Evolutionary conservation across 2,329 filamentous ascomycete genomes (phyloP), one percentile per base, ranked within the genome.

Genomic region (Elsinoe necatrix): DNA sequence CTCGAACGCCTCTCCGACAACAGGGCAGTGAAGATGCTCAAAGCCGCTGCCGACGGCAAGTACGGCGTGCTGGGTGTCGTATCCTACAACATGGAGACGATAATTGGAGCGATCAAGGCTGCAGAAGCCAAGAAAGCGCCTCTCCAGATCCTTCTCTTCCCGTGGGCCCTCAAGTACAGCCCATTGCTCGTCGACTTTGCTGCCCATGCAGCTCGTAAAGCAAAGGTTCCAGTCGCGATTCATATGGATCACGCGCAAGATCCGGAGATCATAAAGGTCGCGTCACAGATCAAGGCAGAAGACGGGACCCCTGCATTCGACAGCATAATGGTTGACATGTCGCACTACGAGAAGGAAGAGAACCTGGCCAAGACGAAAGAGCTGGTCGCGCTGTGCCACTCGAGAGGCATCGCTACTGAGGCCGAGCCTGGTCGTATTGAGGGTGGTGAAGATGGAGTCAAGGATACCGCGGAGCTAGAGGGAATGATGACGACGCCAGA

Each of bases 321-420:
- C 69, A 81, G 78, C 60, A 87, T 89, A 66, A 88, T 89, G 85
- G 81, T 88, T 0, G 86, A 89, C 69, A 89, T 89, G 84, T 81
- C 77, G 58, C 85, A 88, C 66, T 82, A 85, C 65, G 83, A 86
- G 62, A 83, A 82, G 63, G 82, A 78, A 55, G 84, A 87, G 71
- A 89, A 89, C 65, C 72, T 89, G 35, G 72, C 76, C 2, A 76
- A 80, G 65, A 88, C 84, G 18, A 74, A 74, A 52, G 81, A 86
- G 61, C 71, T 87, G 52, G 81, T 82, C 5, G 71, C 70, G 20
- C 82, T 84, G 65, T 86, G 84, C 65, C 79, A 86, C 65, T 80
- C 72, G 61, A 75, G 79, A 41, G 82, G 83, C 2, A 86, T 87
- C 60, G 78, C 82, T 3, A 84, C 83, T 1, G 85, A 89, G 67